Conservation (phyloP, 306 rosid species). For the Heteromeles arbutifolia region DNA sequence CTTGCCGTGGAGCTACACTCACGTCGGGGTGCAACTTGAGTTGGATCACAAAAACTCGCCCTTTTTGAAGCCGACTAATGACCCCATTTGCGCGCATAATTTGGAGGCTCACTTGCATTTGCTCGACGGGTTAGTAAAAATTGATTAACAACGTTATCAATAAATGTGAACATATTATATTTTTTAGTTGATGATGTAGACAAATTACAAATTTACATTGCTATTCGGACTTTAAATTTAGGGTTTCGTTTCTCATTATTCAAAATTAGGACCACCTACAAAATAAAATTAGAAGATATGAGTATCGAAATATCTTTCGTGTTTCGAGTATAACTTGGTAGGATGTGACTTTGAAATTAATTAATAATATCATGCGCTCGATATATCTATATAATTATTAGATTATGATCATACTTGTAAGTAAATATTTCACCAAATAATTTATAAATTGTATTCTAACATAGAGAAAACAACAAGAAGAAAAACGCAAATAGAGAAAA, state of each 20-base stretch:
- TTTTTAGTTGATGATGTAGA: no score
- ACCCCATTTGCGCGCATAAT: conserved; percentile 52
- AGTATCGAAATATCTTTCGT: not conserved
- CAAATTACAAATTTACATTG: not conserved
- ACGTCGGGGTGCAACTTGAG: conserved; percentile 59
- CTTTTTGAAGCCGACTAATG: conserved; percentile 46
- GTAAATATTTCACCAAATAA: not conserved
- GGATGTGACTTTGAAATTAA: not conserved
- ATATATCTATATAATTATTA: not conserved
- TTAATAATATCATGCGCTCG: not conserved
- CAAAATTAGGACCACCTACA: no score
- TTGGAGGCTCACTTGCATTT: conserved; percentile 80
- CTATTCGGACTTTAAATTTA: no score
- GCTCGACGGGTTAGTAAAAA: conserved; percentile 58
- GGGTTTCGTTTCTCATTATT: no score
- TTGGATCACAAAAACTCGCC: conserved; percentile 66
- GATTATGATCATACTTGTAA: not conserved
- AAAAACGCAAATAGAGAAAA: no score
- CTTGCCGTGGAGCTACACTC: conserved; percentile 79
- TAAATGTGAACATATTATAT: no score
- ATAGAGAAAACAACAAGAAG: no score
- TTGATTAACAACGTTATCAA: not conserved
- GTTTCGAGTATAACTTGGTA: not conserved
- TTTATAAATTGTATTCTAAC: no score
- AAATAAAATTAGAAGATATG: not conserved